Conservation (phyloP, 2,329 filamentous ascomycete genomes). For the Pyrenophora tritici-repentis region DNA sequence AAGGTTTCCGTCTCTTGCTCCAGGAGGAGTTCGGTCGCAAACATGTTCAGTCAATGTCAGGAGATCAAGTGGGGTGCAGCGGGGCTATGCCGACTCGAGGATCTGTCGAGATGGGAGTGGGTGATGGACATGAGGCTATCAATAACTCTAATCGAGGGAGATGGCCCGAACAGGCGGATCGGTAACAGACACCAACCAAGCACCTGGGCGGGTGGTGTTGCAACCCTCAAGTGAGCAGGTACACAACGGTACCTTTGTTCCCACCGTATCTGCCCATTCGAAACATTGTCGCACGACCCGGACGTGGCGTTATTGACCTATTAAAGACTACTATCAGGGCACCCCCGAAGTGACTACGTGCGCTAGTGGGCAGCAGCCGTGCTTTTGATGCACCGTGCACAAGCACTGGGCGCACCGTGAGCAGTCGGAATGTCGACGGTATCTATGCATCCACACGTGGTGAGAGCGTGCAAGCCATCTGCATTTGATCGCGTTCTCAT, state of each 20-base stretch:
- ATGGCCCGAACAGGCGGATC: constrained; percentile 22
- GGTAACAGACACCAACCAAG: constrained; percentile 29
- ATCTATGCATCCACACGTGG: constrained; percentile 38
- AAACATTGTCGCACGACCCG: constrained; percentile 29
- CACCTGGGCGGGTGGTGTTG: constrained; percentile 26
- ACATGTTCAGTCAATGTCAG: constrained; percentile 37
- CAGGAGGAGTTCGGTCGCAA: constrained; percentile 48
- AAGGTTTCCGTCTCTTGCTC: constrained; percentile 43
- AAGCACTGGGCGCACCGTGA: constrained; percentile 7
- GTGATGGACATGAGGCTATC: constrained; percentile 4
- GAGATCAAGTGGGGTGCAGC: constrained; percentile 12
- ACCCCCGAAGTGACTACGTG: constrained; percentile 17
- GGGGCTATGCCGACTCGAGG: constrained; percentile 24
- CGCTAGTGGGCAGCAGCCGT: constrained; percentile 5
- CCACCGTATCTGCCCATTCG: constrained; percentile 18
- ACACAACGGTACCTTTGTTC: constrained; percentile 32
- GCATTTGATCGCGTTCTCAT: constrained; percentile 2
- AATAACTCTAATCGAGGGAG: constrained; percentile 7
- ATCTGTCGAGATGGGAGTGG: constrained; percentile 19
- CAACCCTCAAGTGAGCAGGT: constrained; percentile 25
- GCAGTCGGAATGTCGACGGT: constrained; percentile 6
- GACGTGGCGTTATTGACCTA: constrained; percentile 39
- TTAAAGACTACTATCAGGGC: constrained; percentile 18
- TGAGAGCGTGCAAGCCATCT: constrained; percentile 21
- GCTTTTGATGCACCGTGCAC: constrained; percentile 7